Base-by-base conservation (phyloP, 1,284 basidiomycete species). In the Megacollybia platyphylla region DNA sequence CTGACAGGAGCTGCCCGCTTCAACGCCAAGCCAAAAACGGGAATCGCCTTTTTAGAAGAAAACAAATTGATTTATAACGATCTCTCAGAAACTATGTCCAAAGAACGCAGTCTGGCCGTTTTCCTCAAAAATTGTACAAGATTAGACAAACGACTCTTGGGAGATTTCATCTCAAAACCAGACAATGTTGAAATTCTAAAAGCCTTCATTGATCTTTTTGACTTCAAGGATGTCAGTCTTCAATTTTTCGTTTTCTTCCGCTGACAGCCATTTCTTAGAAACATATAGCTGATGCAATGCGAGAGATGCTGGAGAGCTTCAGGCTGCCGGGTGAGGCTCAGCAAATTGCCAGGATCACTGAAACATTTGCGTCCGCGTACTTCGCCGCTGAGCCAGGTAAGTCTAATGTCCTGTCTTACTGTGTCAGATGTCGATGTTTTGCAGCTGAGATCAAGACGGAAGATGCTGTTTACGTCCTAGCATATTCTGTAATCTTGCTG, bases 291-390 rank as follows among this genome's bases (percentile, higher is more conserved):
- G 86, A 92, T 54, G 91, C 92, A 0, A 65, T 97, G 38, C 76
- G 93, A 35, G 59, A 76, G 44, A 94, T 93, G 63, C 65, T 97
- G 30, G 93, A 97, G 60, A 77, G 89, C 0, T 97, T 97, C 75
- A 83, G 93, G 44, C 73, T 97, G 18, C 93, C 93, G 2, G 93
- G 93, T 39, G 93, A 97, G 62, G 69, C 90, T 0, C 93, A 97
- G 61, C 97, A 97, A 66, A 97, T 97, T 52, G 93, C 97, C 71
- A 79, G 93, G n/a, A 97, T 81, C 63, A 93, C 97, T 88, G 75
- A 97, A 45, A 97, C 97, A 60, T 97, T 96, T 56, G 92, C 93
- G 4, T 92, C 96, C 55, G 75, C 90, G 17, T 97, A 91, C 58
- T 88, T 94, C 50, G 88, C 82, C 30, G 81, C 31, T 81, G 45